Evolutionary conservation across 768 basidiomycete species (phyloP).

Genomic region (Wakefieldia striispora): DNA sequence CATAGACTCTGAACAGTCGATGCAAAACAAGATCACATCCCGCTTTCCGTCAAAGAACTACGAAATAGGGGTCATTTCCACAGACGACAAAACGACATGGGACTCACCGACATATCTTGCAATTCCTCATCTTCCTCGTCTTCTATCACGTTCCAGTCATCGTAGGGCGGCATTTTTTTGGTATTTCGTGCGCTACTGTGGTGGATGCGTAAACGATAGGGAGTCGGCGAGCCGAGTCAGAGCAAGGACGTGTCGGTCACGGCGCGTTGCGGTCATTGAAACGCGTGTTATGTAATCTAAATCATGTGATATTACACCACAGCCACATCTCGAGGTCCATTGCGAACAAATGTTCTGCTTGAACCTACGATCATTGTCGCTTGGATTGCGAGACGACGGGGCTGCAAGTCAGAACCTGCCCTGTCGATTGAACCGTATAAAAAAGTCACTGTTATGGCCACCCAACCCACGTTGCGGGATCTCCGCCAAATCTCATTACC

Average conservation of each 20-base stretch:
- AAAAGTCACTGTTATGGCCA: constrained; percentile 9
- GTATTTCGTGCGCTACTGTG: not conserved
- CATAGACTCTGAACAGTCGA: constrained; percentile 94
- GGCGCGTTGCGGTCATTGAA: not conserved
- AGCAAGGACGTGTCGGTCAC: not conserved
- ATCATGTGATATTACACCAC: constrained; percentile 18
- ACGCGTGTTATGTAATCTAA: constrained; percentile 27
- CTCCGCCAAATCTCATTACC: constrained; percentile 33
- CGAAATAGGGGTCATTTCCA: constrained; percentile 14
- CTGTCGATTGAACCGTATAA: not conserved
- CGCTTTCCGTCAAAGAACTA: constrained; percentile 71
- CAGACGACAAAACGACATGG: constrained; percentile 9
- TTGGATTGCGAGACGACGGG: not conserved
- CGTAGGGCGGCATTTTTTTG: constrained; percentile 62
- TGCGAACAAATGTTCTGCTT: too few relatives aligned
- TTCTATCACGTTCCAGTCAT: constrained; percentile 77
- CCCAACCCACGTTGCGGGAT: constrained; percentile 17
- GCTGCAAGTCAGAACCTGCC: too few relatives aligned
- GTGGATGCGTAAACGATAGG: not conserved
- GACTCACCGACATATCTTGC: constrained; percentile 60
- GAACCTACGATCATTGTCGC: not conserved
- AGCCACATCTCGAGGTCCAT: not conserved
- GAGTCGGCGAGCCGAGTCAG: constrained; percentile 1
- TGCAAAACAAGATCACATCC: constrained; percentile 92
- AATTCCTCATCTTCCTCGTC: constrained; percentile 84